phyloP scores from a whole-genome alignment of 768 basidiomycete genomes.

The Nevesoporus exiguus region DNA sequence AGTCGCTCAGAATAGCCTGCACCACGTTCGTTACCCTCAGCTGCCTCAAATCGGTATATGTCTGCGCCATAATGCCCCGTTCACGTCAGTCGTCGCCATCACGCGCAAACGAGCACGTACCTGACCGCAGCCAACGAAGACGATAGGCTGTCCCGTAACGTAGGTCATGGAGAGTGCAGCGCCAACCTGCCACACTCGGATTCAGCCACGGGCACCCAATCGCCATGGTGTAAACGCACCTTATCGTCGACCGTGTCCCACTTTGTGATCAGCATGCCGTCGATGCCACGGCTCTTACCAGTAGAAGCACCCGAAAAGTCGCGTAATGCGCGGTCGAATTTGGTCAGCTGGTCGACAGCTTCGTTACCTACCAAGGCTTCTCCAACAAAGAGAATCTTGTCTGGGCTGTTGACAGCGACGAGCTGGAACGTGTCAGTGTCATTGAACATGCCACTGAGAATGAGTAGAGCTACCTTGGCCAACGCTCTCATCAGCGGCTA shows the following conservation, averaged over 20 bases:
- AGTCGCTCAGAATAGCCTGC: slow-evolving; percentile 84
- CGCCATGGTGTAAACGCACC: slow-evolving; percentile 41
- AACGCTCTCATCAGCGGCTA: slow-evolving; percentile 96
- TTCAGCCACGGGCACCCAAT: background rate
- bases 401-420: slow-evolving; percentile 89
- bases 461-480: slow-evolving; percentile 64
- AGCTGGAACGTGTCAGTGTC: slow-evolving; percentile 45
- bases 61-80: slow-evolving; percentile 43
- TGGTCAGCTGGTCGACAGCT: slow-evolving; percentile 95
- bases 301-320: slow-evolving; percentile 79
- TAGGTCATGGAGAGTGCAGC: slow-evolving; percentile 99
- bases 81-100: background rate
- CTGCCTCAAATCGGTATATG: slow-evolving; percentile 94
- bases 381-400: slow-evolving; percentile 97
- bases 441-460: background rate
- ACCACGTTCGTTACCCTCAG: slow-evolving; percentile 91
- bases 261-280: slow-evolving; percentile 97
- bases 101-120: slow-evolving; percentile 39
- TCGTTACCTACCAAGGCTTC: slow-evolving; percentile 99
- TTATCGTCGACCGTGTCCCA: slow-evolving; percentile 99
- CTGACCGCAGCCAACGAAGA: slow-evolving; percentile 98
- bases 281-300: slow-evolving; percentile 84
- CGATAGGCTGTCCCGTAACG: slow-evolving; percentile 96
- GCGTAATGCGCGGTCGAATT: slow-evolving; percentile 91
- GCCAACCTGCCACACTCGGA: slow-evolving; percentile 64